phyloP scores from a whole-genome alignment of 2,329 filamentous ascomycete species.

The Arthroderma uncinatum region DNA sequence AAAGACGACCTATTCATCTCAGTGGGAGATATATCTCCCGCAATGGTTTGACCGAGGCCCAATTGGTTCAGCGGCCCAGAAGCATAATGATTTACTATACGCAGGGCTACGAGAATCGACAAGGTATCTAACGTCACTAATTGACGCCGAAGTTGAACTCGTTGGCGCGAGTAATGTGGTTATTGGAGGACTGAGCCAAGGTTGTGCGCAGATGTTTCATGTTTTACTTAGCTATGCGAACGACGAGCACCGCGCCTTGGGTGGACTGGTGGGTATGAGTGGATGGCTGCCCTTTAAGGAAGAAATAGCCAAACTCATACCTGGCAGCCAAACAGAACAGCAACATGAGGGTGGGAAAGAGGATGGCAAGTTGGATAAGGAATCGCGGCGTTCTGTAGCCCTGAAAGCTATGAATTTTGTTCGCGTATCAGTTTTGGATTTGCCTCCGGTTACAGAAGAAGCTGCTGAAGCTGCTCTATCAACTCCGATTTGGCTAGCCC shows the following conservation, averaged over 20 bases:
- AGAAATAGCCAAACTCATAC: constrained; percentile 24
- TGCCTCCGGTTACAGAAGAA: constrained; percentile 8
- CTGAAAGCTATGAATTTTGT: constrained; percentile 8
- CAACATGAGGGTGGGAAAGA: background rate
- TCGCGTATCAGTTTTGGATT: constrained; percentile 10
- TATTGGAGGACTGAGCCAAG: constrained; percentile 20
- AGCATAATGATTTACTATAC: constrained; percentile 17
- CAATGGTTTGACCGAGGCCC: constrained; percentile 33
- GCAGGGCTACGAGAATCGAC: constrained; percentile 18
- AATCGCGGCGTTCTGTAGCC: background rate
- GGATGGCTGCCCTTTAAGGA: constrained; percentile 32
- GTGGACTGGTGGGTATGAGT: constrained; percentile 37
- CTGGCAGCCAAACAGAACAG: background rate
- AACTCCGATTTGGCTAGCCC: constrained; percentile 14
- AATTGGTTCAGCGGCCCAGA: constrained; percentile 14
- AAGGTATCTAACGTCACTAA: constrained; percentile 14
- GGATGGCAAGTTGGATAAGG: background rate
- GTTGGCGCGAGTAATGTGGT: constrained; percentile 17
- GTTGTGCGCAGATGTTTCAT: constrained; percentile 16
- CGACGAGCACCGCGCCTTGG: constrained; percentile 15
- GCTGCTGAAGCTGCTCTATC: background rate
- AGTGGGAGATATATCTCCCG: constrained; percentile 21
- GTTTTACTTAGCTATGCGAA: constrained; percentile 15
- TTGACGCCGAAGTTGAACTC: constrained; percentile 16
- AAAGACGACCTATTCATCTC: constrained; percentile 15